A percentile compares a stretch with the other conserved stretches of the same genome.
These are phyloP conservation scores for Kuraishia cidri DNA, from an alignment of 805 yeast genomes.

Conservation along the genomic window DNA sequence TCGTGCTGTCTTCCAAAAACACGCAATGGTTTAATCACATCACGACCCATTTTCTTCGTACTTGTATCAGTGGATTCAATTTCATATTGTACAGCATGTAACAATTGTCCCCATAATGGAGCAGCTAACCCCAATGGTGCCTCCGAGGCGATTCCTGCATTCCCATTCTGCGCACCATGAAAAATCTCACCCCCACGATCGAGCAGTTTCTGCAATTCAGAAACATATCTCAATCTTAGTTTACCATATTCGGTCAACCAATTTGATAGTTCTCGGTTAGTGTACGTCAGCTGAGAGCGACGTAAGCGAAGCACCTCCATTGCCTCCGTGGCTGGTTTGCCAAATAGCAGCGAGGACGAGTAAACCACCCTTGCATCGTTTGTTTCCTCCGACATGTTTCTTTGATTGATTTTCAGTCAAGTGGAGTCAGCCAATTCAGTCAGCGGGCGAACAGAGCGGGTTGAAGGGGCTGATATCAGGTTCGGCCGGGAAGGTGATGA, in stretches of 20 bases:
- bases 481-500: too few relatives aligned
- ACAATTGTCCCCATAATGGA: conserved; percentile 33
- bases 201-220: conserved; percentile 31
- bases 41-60: conserved; percentile 36
- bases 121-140: conserved; percentile 34
- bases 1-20: conserved; percentile 45
- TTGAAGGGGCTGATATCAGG: too few relatives aligned
- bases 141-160: conserved; percentile 37
- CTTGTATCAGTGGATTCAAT: conserved; percentile 40
- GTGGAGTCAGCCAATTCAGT: too few relatives aligned
- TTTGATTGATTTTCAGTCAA: too few relatives aligned
- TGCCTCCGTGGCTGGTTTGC: conserved; percentile 47
- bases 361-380: conserved; percentile 20
- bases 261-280: conserved; percentile 53
- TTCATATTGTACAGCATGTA: conserved; percentile 33
- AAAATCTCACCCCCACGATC: conserved; percentile 25
- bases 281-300: conserved; percentile 39
- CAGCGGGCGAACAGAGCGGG: too few relatives aligned
- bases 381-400: conserved; percentile 3
- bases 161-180: conserved; percentile 31
- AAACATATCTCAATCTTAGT: conserved; percentile 35
- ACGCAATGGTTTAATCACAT: conserved; percentile 45
- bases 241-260: conserved; percentile 49
- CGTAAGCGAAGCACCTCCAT: conserved; percentile 52
- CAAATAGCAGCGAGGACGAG: conserved; percentile 22